Base-by-base conservation (phyloP, 495 filamentous ascomycete genomes). In the Daldinia grandis region DNA sequence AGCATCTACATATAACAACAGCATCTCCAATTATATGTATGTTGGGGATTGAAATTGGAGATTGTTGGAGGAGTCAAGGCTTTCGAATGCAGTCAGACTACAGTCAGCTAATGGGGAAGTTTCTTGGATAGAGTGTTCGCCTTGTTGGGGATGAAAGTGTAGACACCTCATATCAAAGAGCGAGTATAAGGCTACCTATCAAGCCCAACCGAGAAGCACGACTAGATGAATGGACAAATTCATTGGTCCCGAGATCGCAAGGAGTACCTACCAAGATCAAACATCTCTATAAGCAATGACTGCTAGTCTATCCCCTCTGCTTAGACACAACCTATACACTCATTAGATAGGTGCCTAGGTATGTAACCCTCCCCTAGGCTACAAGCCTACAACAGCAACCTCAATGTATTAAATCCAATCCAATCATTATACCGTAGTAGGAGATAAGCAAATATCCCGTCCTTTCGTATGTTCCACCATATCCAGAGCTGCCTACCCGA, bases 391-490 rank as follows among this genome's bases (percentile, higher is more conserved):
- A 24, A 24, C 19, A 47, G 17, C 4, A 47, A 47, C 42, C 3
- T 4, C 24, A 51, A 28, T 21, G 21, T 19, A 17, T 27, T 38
- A 17, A 15, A 56, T 57, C 37, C 19, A 55, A 37, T 7, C 53
- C 40, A 44, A 64, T 15, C 15, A 15, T 42, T 33, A 12, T 4
- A 27, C 4, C 10, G 2, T 17, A 40, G 8, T 10, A 33, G 44
- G 24, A 58, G 42, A 27, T 30, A 60, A 54, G 5, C 28, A 55
- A 35, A 55, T 40, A 44, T 2, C 44, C 15, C 49, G 14, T 30
- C 50, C 66, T 44, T 68, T 58, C 66, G 53, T 53, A 53, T 58
- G 59, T 68, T 63, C 51, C 66, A 68, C 59, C 15, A 6, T 33
- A 50, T 50, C 33, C 49, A 21, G 14, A 50, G 31, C 15, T 19